Evolutionary conservation across 768 basidiomycete genomes (phyloP), one percentile per base, ranked within the genome.

Genomic region (Scleroderma citrinum): DNA sequence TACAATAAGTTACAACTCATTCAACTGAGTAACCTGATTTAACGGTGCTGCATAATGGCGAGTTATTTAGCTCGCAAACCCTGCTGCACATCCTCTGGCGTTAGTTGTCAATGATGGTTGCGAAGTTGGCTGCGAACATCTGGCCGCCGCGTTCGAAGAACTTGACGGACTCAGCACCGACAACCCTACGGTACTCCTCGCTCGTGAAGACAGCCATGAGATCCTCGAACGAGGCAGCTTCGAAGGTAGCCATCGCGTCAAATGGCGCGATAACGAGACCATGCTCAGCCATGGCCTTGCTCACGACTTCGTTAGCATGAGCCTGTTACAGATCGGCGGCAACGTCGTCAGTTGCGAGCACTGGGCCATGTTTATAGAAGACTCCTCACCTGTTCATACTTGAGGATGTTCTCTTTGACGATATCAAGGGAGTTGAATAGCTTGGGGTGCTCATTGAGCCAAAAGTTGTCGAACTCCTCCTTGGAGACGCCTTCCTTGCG

Each of bases 361-460:
- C 17, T 39, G n/a, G 17, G 6, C 20, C 38, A 54, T 19, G 16
- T 26, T 17, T 6, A 21, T n/a, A n/a, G 13, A 23, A 14, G 31
- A 36, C 16, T 5, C 32, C 55, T 36, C 23, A 68, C 69, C 62
- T 69, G 66, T 45, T 71, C 67, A 49, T 68, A 69, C 37, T 67
- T 68, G 23, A 67, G 57, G 31, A 65, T 49, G 37, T 70, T 68
- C 38, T 48, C 62, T 56, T 67, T 64, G 24, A 62, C 66, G 14
- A 69, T 58, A 12, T 61, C 60, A 36, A 68, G 56, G 1, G 62
- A 65, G 16, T 52, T 48, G 53, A 70, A 68, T 8, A 63, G 48
- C 17, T 56, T 46, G 17, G 57, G 57, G 47, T 69, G 67, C 0
- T 56, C 56, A 16, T 59, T 54, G 7, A 63, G 42, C 68, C 67